Percentiles rank a stretch among this genome's conserved stretches.
These are phyloP conservation scores for Kwoniella sp. DNA, from an alignment of 768 basidiomycete species.

Conservation along the genomic window DNA sequence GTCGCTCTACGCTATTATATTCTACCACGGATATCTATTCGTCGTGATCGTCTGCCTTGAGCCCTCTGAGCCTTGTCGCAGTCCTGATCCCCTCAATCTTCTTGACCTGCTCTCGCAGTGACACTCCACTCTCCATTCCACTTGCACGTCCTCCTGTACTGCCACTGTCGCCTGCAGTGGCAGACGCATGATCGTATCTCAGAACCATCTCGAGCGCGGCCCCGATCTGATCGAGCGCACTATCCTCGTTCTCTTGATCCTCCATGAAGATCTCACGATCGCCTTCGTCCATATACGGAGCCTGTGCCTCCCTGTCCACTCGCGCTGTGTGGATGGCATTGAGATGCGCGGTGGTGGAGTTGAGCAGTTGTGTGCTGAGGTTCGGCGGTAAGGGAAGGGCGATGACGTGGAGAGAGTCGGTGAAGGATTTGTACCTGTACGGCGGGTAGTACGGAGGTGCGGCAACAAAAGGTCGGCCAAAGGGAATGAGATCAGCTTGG, in stretches of 20 bases:
- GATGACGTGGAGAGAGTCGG: slow-evolving; percentile 37
- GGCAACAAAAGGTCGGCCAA: neutral
- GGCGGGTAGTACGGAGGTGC: neutral
- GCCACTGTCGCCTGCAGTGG: neutral
- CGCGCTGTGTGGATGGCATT: slow-evolving; percentile 19
- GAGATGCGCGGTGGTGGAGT: slow-evolving; percentile 21
- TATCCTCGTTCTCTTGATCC: slow-evolving; percentile 32
- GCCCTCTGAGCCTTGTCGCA: slow-evolving; percentile 10
- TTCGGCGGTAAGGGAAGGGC: slow-evolving; percentile 17
- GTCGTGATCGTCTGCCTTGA: neutral
- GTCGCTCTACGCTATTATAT: no score
- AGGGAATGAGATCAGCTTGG: neutral
- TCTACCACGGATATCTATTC: neutral
- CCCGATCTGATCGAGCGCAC: slow-evolving; percentile 25
- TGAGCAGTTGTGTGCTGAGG: slow-evolving; percentile 18
- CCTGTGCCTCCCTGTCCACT: slow-evolving; percentile 20
- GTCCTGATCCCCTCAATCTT: slow-evolving; percentile 13
- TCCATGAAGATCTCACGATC: slow-evolving; percentile 31
- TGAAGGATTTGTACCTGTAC: slow-evolving; percentile 40
- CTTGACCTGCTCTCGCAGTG: slow-evolving; percentile 7
- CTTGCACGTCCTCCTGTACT: neutral
- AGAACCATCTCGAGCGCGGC: slow-evolving; percentile 20
- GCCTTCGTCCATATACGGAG: slow-evolving; percentile 32
- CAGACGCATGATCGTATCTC: neutral
- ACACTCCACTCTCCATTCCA: neutral